Conservation (phyloP, 768 basidiomycete species). For the Pulveroboletus ravenelii region DNA sequence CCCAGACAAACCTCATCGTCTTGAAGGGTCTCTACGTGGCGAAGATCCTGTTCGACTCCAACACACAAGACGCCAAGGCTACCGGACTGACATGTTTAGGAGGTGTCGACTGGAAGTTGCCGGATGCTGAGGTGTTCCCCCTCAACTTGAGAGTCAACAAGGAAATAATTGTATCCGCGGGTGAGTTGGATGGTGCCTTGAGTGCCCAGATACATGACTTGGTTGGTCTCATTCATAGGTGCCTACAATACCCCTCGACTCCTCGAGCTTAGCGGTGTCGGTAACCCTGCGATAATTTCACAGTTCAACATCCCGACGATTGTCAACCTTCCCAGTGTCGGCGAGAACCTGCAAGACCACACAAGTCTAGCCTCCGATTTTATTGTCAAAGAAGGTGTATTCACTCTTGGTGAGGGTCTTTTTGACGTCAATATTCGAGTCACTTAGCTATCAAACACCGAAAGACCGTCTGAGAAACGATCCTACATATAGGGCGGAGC, state of each 20-base stretch:
- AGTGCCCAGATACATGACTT: not conserved
- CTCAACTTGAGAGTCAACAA: constrained; percentile 3
- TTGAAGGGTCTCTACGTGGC: constrained; percentile 6
- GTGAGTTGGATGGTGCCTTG: not conserved
- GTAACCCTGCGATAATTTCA: constrained; percentile 11
- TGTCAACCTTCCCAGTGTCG: constrained; percentile 15
- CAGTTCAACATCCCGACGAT: constrained; percentile 4
- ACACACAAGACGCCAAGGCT: not conserved
- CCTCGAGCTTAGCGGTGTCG: constrained; percentile 19
- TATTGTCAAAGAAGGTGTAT: constrained; percentile 9
- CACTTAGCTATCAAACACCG: not conserved
- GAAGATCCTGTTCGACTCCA: constrained; percentile 10
- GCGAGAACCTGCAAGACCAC: constrained; percentile 20
- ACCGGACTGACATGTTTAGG: constrained; percentile 9
- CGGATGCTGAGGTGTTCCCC: not conserved
- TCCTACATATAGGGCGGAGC: constrained; percentile 4
- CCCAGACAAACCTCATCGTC: constrained; percentile 11
- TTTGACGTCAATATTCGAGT: not conserved
- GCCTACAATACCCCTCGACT: constrained; percentile 16
- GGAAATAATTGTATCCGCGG: constrained; percentile 5
- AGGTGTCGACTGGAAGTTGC: constrained; percentile 10
- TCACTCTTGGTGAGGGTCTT: constrained; percentile 10
- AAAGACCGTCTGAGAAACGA: constrained; percentile 14
- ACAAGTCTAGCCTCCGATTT: constrained; percentile 9
- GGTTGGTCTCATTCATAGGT: not conserved